Conservation (phyloP, 2,329 filamentous ascomycete species). For the Diaporthe humulicola region DNA sequence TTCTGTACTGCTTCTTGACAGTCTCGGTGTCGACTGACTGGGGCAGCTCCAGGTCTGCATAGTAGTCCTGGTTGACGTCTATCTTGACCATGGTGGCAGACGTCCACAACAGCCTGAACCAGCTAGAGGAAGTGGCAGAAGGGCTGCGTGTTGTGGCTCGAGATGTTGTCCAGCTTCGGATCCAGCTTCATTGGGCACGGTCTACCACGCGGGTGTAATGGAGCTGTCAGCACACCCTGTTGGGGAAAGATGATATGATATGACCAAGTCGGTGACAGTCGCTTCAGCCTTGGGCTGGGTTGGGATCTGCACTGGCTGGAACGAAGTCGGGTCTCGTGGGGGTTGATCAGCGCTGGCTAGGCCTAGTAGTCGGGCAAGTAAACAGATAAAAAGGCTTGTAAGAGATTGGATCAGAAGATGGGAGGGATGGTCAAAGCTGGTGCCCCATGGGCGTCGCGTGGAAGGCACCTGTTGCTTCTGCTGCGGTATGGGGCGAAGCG, state of each 20-base stretch:
- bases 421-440: slow-evolving; percentile 10
- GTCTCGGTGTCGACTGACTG: slow-evolving; percentile 76
- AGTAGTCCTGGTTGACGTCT: slow-evolving; percentile 82
- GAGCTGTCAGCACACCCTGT: slow-evolving; percentile 2
- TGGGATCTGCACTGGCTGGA: slow-evolving; percentile 7
- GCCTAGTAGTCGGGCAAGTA: background rate
- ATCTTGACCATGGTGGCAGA: slow-evolving; percentile 73
- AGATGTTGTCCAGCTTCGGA: background rate
- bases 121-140: slow-evolving; percentile 9
- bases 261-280: background rate
- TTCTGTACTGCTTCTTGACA: slow-evolving; percentile 88
- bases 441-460: slow-evolving; percentile 7
- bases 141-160: slow-evolving; percentile 18
- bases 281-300: background rate
- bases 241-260: background rate
- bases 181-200: slow-evolving; percentile 27
- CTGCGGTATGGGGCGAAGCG: slow-evolving; percentile 1
- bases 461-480: slow-evolving; percentile 10
- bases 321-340: slow-evolving; percentile 2
- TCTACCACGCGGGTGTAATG: background rate
- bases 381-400: slow-evolving; percentile 14
- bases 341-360: background rate
- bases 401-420: slow-evolving; percentile 10
- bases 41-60: slow-evolving; percentile 83
- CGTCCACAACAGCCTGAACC: slow-evolving; percentile 47